A percentile compares a stretch with the other conserved stretches of the same genome.
These are phyloP conservation scores for Globisporangium radiosum DNA, from an alignment of 352 stramenopile species.

Conservation along the genomic window DNA sequence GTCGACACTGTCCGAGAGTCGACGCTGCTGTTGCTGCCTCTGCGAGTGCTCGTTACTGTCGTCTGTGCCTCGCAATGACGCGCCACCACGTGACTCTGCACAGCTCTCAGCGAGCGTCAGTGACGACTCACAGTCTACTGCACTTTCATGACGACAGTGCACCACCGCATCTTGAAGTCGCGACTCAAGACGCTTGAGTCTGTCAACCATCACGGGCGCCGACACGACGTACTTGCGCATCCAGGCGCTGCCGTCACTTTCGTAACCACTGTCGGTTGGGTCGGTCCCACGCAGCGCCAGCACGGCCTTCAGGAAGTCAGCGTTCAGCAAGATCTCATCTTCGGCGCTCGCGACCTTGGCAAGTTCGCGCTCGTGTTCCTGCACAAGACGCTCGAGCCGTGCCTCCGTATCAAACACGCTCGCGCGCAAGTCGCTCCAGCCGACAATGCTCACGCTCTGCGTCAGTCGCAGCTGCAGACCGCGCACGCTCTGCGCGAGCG, in stretches of 20 bases:
- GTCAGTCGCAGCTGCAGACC: constrained; percentile 47
- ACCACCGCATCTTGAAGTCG: constrained; percentile 27
- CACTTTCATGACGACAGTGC: neutral
- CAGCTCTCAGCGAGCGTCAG: neutral
- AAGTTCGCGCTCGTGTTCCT: constrained; percentile 27
- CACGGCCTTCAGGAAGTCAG: constrained; percentile 52
- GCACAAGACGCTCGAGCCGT: constrained; percentile 26
- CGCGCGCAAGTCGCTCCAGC: constrained; percentile 46
- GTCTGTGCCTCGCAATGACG: neutral
- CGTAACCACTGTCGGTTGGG: neutral
- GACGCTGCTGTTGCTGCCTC: neutral
- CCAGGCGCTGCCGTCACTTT: constrained; percentile 11
- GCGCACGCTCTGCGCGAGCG: constrained; percentile 36
- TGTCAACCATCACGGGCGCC: constrained; percentile 40
- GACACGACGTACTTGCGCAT: constrained; percentile 44
- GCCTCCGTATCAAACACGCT: constrained; percentile 39
- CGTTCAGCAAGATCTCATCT: constrained; percentile 50
- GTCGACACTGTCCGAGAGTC: neutral
- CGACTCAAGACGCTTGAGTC: constrained; percentile 34
- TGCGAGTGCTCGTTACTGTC: neutral
- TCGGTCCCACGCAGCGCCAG: constrained; percentile 19
- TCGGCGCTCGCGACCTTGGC: constrained; percentile 36
- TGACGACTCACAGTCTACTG: neutral
- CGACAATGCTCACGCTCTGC: constrained; percentile 45
- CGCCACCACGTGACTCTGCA: too few relatives aligned